Percentiles rank a stretch among this genome's conserved stretches.
phyloP scores from a whole-genome alignment of 176 grass and related monocot genomes.

The Coix lacrymajobi region DNA sequence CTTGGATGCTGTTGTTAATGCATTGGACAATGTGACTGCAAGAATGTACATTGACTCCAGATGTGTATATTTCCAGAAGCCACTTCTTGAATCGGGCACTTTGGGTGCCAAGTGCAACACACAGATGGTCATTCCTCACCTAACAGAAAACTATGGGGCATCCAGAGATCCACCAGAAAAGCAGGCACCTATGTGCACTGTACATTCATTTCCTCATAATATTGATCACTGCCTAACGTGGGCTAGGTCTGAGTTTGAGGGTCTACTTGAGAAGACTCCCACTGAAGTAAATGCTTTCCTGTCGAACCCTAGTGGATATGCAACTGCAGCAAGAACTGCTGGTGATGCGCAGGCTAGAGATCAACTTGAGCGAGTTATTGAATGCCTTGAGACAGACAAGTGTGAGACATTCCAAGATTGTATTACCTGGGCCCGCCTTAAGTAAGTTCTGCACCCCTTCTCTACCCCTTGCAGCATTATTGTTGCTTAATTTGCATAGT shows the following conservation, averaged over 20 bases:
- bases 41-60: slow-evolving; percentile 93
- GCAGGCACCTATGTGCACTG: slow-evolving; percentile 94
- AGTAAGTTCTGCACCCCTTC: slow-evolving; percentile 35
- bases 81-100: slow-evolving; percentile 92
- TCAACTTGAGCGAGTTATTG: slow-evolving; percentile 78
- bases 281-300: slow-evolving; percentile 85
- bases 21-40: slow-evolving; percentile 81
- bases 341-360: slow-evolving; percentile 86
- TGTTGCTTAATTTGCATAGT: neutral
- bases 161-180: slow-evolving; percentile 96
- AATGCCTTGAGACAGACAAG: slow-evolving; percentile 75
- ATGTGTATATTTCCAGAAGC: slow-evolving; percentile 89
- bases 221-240: slow-evolving; percentile 94
- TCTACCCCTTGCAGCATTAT: neutral
- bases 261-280: slow-evolving; percentile 92
- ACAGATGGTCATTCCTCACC: slow-evolving; percentile 92
- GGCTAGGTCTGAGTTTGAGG: slow-evolving; percentile 91
- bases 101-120: slow-evolving; percentile 95
- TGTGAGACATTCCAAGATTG: slow-evolving; percentile 92
- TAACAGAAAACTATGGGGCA: slow-evolving; percentile 94
- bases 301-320: slow-evolving; percentile 61
- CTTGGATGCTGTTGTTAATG: slow-evolving; percentile 83
- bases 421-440: slow-evolving; percentile 79
- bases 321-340: slow-evolving; percentile 54
- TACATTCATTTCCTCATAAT: slow-evolving; percentile 95